Evolutionary conservation across 345 rosid genomes (phyloP).

Genomic region (Populus tremula): DNA sequence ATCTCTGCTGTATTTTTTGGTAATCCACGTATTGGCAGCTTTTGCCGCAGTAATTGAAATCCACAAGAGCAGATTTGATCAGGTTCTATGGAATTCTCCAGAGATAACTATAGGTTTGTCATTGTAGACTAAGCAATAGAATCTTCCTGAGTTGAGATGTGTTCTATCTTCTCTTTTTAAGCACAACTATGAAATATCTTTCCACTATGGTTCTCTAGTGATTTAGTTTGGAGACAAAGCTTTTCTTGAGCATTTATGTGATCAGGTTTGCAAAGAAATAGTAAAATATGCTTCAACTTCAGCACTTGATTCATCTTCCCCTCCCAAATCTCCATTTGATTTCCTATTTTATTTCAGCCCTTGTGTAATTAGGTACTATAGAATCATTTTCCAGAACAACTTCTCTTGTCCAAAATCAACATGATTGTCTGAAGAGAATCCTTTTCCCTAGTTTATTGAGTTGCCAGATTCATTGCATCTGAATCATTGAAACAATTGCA

Average conservation of each 20-base stretch:
- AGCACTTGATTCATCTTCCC: background rate
- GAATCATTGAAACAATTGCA: background rate
- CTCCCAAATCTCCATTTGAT: background rate
- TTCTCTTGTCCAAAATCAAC: background rate
- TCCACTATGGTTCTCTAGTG: too few species aligned
- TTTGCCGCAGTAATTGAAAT: slow-evolving; percentile 34
- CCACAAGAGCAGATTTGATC: slow-evolving; percentile 21
- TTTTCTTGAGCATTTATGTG: too few species aligned
- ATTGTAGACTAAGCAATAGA: background rate
- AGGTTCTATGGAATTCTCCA: slow-evolving; percentile 24
- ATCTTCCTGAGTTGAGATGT: background rate
- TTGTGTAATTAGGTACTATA: background rate
- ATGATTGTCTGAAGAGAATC: background rate
- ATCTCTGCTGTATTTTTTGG: slow-evolving; percentile 30
- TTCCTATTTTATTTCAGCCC: background rate
- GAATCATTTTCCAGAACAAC: background rate
- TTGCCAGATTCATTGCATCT: background rate
- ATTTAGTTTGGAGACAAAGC: background rate
- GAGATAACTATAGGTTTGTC: slow-evolving; percentile 40
- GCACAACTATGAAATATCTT: background rate
- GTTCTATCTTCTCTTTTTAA: background rate
- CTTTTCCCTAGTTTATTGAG: background rate
- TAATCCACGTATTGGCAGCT: slow-evolving; percentile 32
- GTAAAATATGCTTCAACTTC: background rate
- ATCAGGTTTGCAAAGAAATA: background rate